Evolutionary conservation across 768 basidiomycete species (phyloP).

Genomic region (Agaricus subrufescens): DNA sequence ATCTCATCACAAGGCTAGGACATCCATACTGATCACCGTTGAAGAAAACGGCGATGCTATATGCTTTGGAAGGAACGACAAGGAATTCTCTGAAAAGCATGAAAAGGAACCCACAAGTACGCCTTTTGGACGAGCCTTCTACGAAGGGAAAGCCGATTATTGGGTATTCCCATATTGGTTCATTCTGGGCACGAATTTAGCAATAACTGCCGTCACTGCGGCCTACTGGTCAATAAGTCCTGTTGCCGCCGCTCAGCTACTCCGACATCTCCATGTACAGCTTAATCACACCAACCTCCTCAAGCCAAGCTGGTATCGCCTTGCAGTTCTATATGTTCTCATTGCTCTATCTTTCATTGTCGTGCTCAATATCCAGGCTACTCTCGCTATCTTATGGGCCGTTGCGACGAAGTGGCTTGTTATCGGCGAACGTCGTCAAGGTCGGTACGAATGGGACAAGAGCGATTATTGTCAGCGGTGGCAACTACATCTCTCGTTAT

Average conservation of each 20-base stretch:
- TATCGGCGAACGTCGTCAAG: conserved; percentile 34
- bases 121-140: conserved; percentile 40
- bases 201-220: conserved; percentile 31
- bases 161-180: conserved; percentile 35
- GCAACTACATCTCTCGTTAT: conserved; percentile 39
- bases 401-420: conserved; percentile 38
- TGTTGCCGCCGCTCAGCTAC: conserved; percentile 32
- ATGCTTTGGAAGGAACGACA: conserved; percentile 25
- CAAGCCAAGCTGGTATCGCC: conserved; percentile 31
- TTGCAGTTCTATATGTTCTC: conserved; percentile 33
- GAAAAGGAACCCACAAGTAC: conserved; percentile 27
- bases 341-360: conserved; percentile 34
- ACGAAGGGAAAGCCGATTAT: conserved; percentile 32
- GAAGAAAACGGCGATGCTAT: conserved; percentile 36
- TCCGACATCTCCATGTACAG: conserved; percentile 29
- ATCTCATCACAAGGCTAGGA: neutral
- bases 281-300: conserved; percentile 27
- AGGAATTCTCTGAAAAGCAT: conserved; percentile 15
- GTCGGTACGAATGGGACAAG: conserved; percentile 40
- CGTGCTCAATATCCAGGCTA: conserved; percentile 31
- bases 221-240: conserved; percentile 38
- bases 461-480: conserved; percentile 46
- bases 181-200: conserved; percentile 31
- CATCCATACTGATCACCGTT: neutral
- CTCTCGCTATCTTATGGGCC: conserved; percentile 35